Base-by-base conservation (phyloP, 106 monocot genomes). In the Dendrobium officinale region DNA sequence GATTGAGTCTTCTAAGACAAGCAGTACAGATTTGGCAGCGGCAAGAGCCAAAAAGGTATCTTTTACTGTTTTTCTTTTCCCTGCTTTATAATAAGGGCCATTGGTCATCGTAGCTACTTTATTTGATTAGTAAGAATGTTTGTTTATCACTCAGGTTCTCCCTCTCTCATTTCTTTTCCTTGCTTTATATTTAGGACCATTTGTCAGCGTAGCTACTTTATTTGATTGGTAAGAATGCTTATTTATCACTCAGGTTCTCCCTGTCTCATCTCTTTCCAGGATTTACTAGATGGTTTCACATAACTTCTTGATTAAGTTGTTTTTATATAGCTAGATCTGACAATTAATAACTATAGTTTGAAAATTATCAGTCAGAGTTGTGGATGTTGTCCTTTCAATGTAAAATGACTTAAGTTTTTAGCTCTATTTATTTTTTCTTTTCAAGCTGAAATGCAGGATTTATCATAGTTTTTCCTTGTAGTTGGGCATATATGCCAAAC, bases 21-120 rank as follows among this genome's bases (percentile, higher is more conserved):
- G 58, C 27, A 77, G 77, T 1, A 0, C 82, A 27, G 87, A 82
- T 73, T 83, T 87, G 70, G 85, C 88, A 75, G 84, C 66, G 84
- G 82, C 51, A 81, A 89, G 98, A 70, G 98, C 91, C 16, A 89
- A 84, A 85, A 98, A 98, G 92, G 98, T 98, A 26, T 77, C 31
- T 33, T 79, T 83, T 73, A 43, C 42, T 42, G 27, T 37, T 26
- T 59, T 18, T 27, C 74, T 42, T 74, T 41, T 22, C 1, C n/a
- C 22, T 22, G 37, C 22, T 61, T 61, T 5, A 4, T 43, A 19
- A 4, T 6, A 17, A n/a, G 9, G 7, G 70, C 31, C 33, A 70
- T 11, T n/a, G 7, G 13, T 13, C 5, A 9, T 16, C 9, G 70
- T 70, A 70, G 37, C 37, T 22, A 13, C 29, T 70, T 70, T 70